Evolutionary conservation across 306 rosid species (phyloP).

Genomic region (Fragaria iinumae): DNA sequence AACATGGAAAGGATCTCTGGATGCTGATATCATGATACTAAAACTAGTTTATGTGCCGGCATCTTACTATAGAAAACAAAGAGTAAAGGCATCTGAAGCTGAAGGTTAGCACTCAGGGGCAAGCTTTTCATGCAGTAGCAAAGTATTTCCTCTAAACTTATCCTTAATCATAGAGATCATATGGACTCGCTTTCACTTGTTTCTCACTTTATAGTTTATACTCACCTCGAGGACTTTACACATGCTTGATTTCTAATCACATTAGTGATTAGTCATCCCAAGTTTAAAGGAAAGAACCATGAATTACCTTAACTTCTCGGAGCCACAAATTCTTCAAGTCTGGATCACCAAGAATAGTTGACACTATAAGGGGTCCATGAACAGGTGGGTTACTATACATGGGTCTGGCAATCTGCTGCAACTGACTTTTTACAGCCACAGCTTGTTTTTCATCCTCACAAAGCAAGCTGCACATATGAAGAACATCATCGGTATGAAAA

Average conservation of each 20-base stretch:
- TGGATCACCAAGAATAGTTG: constrained; percentile 80
- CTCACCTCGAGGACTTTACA: background rate
- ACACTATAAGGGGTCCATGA: constrained; percentile 83
- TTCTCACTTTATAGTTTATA: background rate
- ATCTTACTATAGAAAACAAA: background rate
- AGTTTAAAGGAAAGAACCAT: background rate
- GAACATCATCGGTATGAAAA: background rate
- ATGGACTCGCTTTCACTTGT: background rate
- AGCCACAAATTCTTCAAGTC: constrained; percentile 80
- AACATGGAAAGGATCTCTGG: background rate
- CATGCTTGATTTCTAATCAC: background rate
- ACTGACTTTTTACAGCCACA: constrained; percentile 85
- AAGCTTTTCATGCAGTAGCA: constrained; percentile 9
- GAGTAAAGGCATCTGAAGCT: background rate
- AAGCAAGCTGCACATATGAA: constrained; percentile 56
- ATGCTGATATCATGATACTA: background rate
- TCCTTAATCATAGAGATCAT: background rate
- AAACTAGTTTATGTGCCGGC: background rate
- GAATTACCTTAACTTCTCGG: constrained; percentile 83
- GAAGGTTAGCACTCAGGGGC: background rate
- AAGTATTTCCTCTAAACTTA: background rate
- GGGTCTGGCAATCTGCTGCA: constrained; percentile 91
- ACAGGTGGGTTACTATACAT: constrained; percentile 97
- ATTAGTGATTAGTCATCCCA: too few species aligned
- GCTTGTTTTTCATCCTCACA: constrained; percentile 95